These are phyloP conservation scores for Candida silvicultrix DNA, from an alignment of 805 yeast genomes.

Conservation along the genomic window DNA sequence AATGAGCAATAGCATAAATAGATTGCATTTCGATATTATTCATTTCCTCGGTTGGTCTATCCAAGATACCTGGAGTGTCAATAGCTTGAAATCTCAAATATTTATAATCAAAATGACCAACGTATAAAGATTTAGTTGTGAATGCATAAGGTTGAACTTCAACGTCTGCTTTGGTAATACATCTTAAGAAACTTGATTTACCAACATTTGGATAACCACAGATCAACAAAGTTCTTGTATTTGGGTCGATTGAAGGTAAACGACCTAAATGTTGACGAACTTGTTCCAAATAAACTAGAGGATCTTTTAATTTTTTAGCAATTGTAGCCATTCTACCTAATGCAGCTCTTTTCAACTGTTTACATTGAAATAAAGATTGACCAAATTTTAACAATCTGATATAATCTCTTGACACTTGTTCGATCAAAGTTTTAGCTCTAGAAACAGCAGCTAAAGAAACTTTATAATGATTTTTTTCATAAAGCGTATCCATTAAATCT, in stretches of 20 bases:
- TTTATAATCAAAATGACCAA: conserved; percentile 98
- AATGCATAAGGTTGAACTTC: conserved; percentile 99
- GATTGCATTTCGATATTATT: conserved; percentile 99
- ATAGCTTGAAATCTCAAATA: conserved; percentile 97
- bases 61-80: conserved; percentile 98
- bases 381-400: conserved; percentile 92
- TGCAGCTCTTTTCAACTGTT: conserved; percentile 97
- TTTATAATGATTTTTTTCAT: conserved; percentile 97
- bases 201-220: conserved; percentile 99
- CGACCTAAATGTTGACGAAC: conserved; percentile 99
- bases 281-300: conserved; percentile 89
- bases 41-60: conserved; percentile 99
- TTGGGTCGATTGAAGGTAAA: conserved; percentile 96
- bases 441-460: conserved; percentile 93
- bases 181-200: conserved; percentile 87
- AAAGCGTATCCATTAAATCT: conserved; percentile 94
- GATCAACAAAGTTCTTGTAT: conserved; percentile 92
- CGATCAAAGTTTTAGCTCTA: conserved; percentile 88
- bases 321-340: conserved; percentile 99
- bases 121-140: conserved; percentile 95
- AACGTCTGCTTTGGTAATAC: conserved; percentile 96
- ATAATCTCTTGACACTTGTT: conserved; percentile 95
- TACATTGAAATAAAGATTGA: conserved; percentile 97
- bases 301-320: conserved; percentile 90
- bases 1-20: conserved; percentile 96